A percentile compares a stretch with the other conserved stretches of the same genome.
phyloP scores from a whole-genome alignment of 495 filamentous ascomycete genomes.

The Lasiosphaeria miniovina region DNA sequence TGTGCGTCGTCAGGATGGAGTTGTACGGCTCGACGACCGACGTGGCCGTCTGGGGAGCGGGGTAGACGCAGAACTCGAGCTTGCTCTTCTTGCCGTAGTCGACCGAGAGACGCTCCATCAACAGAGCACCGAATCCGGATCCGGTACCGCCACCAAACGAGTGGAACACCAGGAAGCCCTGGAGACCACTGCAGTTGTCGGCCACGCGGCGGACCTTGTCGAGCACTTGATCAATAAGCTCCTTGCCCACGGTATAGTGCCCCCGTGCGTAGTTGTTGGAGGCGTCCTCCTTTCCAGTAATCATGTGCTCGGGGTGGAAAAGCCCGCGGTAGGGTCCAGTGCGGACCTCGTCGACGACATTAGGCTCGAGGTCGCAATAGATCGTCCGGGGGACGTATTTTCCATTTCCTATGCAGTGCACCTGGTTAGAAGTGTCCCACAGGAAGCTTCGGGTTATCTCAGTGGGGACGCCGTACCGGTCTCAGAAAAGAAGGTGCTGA shows the following conservation, averaged over 20 bases:
- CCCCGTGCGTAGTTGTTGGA: constrained; percentile 99
- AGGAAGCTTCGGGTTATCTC: background rate
- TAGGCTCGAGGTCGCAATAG: constrained; percentile 99
- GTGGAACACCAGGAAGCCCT: constrained; percentile 99
- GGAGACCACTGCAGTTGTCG: constrained; percentile 95
- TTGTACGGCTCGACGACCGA: constrained; percentile 99
- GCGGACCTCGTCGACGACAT: constrained; percentile 99
- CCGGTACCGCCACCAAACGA: constrained; percentile 99
- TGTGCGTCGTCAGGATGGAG: constrained; percentile 97
- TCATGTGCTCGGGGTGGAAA: constrained; percentile 99
- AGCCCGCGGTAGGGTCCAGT: constrained; percentile 92
- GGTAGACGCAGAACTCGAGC: constrained; percentile 98
- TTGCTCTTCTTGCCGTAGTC: constrained; percentile 99
- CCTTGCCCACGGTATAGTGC: constrained; percentile 98
- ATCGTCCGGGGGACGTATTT: constrained; percentile 99
- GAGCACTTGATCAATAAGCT: constrained; percentile 94
- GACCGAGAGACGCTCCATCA: constrained; percentile 96
- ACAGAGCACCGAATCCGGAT: constrained; percentile 94
- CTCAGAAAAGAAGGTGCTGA: constrained; percentile 99
- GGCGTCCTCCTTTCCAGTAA: constrained; percentile 98
- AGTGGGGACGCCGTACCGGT: constrained; percentile 66
- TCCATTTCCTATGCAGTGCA: constrained; percentile 69
- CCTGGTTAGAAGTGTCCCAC: constrained; percentile 9
- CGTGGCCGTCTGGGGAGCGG: constrained; percentile 91
- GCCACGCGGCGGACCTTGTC: constrained; percentile 95